These are phyloP conservation scores for Luffa acutangula DNA, from an alignment of 306 rosid species.

Conservation along the genomic window DNA sequence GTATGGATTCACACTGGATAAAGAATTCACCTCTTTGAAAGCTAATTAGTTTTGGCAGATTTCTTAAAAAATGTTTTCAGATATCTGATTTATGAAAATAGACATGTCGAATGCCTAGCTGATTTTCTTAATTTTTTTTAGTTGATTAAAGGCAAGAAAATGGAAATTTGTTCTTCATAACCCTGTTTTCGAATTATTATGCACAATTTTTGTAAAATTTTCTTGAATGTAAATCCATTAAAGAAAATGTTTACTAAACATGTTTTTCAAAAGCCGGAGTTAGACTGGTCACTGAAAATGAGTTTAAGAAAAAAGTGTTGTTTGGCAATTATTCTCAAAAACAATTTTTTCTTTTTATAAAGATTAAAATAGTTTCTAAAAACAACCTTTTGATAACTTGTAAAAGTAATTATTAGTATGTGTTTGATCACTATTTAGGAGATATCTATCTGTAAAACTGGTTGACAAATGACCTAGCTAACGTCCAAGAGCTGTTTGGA, in stretches of 20 bases:
- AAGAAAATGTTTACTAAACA: background rate
- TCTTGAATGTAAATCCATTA: background rate
- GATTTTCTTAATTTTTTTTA: background rate
- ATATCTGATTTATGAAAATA: background rate
- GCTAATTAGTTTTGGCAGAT: background rate
- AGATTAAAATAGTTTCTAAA: too few species aligned
- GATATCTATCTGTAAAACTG: background rate
- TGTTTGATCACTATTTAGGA: background rate
- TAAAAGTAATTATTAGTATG: background rate
- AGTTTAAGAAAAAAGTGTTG: background rate
- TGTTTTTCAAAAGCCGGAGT: background rate
- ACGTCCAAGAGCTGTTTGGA: background rate
- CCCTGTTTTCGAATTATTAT: background rate
- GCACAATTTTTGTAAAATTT: background rate
- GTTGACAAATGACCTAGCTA: background rate
- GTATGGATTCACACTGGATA: background rate
- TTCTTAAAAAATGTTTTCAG: background rate
- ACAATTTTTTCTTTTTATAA: background rate
- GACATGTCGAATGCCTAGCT: background rate
- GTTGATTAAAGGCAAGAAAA: background rate
- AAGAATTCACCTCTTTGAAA: background rate
- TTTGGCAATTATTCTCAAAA: background rate
- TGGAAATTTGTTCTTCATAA: background rate
- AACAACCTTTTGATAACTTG: background rate
- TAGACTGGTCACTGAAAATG: background rate